Base-by-base conservation (phyloP, 2,329 filamentous ascomycete species). In the Fusarium sp. region DNA sequence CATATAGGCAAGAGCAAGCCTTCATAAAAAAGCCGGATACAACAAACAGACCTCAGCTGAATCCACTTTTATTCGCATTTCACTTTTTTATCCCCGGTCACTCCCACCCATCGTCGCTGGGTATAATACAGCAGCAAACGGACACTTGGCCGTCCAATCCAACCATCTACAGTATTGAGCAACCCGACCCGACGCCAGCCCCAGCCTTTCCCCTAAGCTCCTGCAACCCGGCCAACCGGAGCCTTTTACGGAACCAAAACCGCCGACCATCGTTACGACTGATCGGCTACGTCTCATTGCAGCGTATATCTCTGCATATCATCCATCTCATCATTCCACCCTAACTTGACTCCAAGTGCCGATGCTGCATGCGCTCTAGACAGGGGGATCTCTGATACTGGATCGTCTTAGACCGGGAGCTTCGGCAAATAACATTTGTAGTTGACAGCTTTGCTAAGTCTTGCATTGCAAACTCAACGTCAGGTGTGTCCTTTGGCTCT, bases 221-320 rank as follows among this genome's bases (percentile, higher is more conserved):
- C 60, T 62, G 71, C 69, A 68, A 61, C 64, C 71, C 56, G 61
- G 72, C 66, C 72, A 74, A 72, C 72, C 72, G 63, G 72, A 55
- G 59, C 47, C 57, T 55, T 51, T 38, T 53, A 13, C 42, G 68
- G 46, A 62, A 49, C 64, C 34, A 38, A 23, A 66, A 61, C 54
- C 71, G 57, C 67, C 62, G 56, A 57, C 45, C 44, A 53, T 53
- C 47, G 49, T 65, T 51, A 34, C 67, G 40, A 68, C 28, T 59
- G 51, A 62, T 72, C 58, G 57, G 53, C 45, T 45, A 51, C 66
- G 60, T 72, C 62, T 53, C 59, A 71, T 70, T 65, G 58, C 61
- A 71, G 71, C 60, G 61, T 49, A 62, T 72, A 62, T 47, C 34
- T 67, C 66, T 72, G 72, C 63, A 65, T 57, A 65, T 57, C 47